Evolutionary conservation across 2,329 filamentous ascomycete species (phyloP), one percentile per base, ranked within the genome.

Genomic region (Fusarium chaquense): DNA sequence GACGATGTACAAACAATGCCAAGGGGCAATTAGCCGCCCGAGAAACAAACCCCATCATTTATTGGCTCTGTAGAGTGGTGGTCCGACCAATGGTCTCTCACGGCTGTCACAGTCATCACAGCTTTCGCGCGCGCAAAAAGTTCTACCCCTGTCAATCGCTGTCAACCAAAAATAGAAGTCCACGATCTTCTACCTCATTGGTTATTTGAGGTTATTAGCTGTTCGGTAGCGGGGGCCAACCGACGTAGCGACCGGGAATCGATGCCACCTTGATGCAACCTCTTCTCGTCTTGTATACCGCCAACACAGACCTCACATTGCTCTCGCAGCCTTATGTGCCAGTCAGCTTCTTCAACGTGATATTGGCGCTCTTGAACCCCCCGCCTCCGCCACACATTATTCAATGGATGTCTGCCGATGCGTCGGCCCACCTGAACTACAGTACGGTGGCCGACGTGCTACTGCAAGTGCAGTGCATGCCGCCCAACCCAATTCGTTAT

Each of bases 71-170:
- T 62, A 57, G 57, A 20, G 62, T 53, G 30, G 22, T 41, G 16
- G 38, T 35, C n/a, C 28, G 50, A 46, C 75, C 77, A 76, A 75
- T 76, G 71, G 74, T 70, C 65, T 71, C 65, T 71, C 65, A 66
- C 51, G 67, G 57, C 54, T 52, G 57, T 53, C 43, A 52, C 62
- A 46, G 62, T 66, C 47, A 69, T 66, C 60, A 65, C 65, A 64
- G 50, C 66, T 79, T 71, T 82, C 78, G 79, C 80, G 79, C 80
- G 79, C 80, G 79, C 78, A 77, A 82, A 55, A 58, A 49, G 62
- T 53, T 68, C 62, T 50, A 53, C 51, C 69, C 71, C 70, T 68
- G 61, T 67, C 65, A 67, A 60, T 54, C 57, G 67, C 68, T 75
- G 71, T 75, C 66, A 72, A 51, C 77, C 73, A 80, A 79, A 79